These are phyloP conservation scores for Penicillium sp. DNA, from an alignment of 2,329 filamentous ascomycete genomes.

Conservation along the genomic window DNA sequence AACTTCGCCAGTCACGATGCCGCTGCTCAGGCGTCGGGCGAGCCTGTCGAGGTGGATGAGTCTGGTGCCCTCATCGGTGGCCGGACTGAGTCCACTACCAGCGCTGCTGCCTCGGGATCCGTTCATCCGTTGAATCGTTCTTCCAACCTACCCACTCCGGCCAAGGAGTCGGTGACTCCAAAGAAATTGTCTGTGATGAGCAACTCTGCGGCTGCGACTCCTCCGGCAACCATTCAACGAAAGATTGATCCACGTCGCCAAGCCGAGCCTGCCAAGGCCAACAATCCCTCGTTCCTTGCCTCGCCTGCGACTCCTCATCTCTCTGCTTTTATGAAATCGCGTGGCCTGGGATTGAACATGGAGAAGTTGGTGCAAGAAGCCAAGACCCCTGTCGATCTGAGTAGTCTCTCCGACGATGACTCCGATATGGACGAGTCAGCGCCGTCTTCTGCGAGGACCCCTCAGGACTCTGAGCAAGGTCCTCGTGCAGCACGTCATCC, in stretches of 20 bases:
- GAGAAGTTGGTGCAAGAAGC: conserved; percentile 60
- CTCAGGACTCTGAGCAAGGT: conserved; percentile 14
- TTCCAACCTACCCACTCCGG: conserved; percentile 4
- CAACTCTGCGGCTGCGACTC: conserved; percentile 26
- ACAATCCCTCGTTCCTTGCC: conserved; percentile 50
- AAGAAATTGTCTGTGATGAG: conserved; percentile 18
- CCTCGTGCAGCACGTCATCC: conserved; percentile 50
- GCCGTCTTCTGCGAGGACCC: neutral
- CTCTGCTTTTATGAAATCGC: conserved; percentile 63
- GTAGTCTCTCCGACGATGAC: conserved; percentile 41
- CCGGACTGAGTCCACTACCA: conserved; percentile 31
- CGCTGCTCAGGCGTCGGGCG: conserved; percentile 83
- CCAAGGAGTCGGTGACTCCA: conserved; percentile 19
- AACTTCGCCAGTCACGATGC: conserved; percentile 97
- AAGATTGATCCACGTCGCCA: conserved; percentile 5
- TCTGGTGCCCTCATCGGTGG: conserved; percentile 49
- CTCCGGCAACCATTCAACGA: conserved; percentile 15
- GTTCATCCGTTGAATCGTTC: conserved; percentile 64
- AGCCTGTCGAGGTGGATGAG: conserved; percentile 73
- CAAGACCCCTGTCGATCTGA: conserved; percentile 42
- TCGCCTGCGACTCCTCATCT: conserved; percentile 66
- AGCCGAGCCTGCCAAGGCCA: conserved; percentile 22
- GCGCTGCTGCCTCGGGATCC: conserved; percentile 47
- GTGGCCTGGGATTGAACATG: conserved; percentile 63
- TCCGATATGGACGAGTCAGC: conserved; percentile 37